Evolutionary conservation across 306 rosid species (phyloP).

Genomic region (Medicago arabica): DNA sequence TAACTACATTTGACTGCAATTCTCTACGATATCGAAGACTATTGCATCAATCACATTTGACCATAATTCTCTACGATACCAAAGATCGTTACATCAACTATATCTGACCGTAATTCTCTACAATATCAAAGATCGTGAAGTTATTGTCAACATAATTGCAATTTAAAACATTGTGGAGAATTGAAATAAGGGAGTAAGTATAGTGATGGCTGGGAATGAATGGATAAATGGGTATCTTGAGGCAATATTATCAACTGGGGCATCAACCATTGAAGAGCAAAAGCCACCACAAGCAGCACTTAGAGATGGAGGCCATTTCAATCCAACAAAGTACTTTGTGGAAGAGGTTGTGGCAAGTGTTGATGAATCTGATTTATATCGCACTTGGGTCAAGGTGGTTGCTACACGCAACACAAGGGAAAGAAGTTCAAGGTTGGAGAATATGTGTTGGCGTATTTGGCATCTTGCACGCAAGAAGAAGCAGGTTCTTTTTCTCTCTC

Average conservation of each 20-base stretch:
- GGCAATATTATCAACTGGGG: constrained; percentile 82
- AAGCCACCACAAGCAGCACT: constrained; percentile 60
- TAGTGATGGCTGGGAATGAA: constrained; percentile 87
- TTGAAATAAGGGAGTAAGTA: not conserved
- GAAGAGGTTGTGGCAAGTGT: constrained; percentile 92
- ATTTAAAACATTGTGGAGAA: not conserved
- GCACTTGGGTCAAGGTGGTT: constrained; percentile 95
- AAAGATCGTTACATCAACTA: not conserved
- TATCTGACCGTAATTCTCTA: not conserved
- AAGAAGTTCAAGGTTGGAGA: constrained; percentile 90
- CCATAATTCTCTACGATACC: too few relatives aligned
- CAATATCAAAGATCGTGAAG: not conserved
- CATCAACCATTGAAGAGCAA: constrained; percentile 77
- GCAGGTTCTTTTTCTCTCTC: constrained; percentile 34
- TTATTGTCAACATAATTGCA: not conserved
- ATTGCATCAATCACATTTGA: too few relatives aligned
- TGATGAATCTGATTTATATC: constrained; percentile 85
- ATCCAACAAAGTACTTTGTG: constrained; percentile 87
- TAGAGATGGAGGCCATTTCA: constrained; percentile 71
- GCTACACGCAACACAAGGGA: constrained; percentile 93
- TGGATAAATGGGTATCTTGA: constrained; percentile 95
- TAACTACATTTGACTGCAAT: not conserved
- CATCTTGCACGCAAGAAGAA: constrained; percentile 91
- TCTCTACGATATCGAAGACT: too few relatives aligned
- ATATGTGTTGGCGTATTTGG: constrained; percentile 99